Evolutionary conservation across 1,139 yeast genomes (phyloP).

Genomic region (Wickerhamiella pararugosa): DNA sequence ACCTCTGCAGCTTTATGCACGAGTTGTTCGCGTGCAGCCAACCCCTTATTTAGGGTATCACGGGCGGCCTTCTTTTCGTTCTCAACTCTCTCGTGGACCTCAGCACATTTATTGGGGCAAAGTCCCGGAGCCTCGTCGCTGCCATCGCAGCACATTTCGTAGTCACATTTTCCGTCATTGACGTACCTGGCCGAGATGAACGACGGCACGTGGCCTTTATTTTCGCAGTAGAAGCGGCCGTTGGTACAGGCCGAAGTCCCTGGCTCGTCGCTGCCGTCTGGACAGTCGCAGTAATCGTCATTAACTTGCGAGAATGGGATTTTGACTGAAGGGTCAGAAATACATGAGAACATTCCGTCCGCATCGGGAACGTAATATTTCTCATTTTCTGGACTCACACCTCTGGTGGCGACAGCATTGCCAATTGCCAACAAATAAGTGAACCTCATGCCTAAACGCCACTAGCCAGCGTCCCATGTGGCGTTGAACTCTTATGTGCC

Average conservation of each 20-base stretch:
- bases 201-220: constrained; percentile 43
- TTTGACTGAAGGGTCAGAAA: constrained; percentile 46
- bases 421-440: not conserved
- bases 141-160: constrained; percentile 85
- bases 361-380: constrained; percentile 36
- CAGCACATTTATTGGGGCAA: constrained; percentile 48
- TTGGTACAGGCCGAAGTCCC: constrained; percentile 76
- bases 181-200: constrained; percentile 41
- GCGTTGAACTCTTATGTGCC: no score
- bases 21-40: constrained; percentile 23
- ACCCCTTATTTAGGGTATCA: constrained; percentile 25
- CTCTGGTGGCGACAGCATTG: constrained; percentile 4
- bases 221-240: constrained; percentile 56
- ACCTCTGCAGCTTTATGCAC: constrained; percentile 18
- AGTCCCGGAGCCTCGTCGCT: constrained; percentile 52
- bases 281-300: constrained; percentile 90
- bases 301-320: constrained; percentile 52
- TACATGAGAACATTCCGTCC: constrained; percentile 50
- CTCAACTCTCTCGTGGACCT: constrained; percentile 29
- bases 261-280: constrained; percentile 96
- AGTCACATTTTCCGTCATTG: constrained; percentile 89
- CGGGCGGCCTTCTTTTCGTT: constrained; percentile 21
- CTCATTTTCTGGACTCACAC: constrained; percentile 14
- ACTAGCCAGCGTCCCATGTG: no score
- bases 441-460: not conserved